Base-by-base conservation (phyloP, 805 yeast genomes). In the Candida ficus region DNA sequence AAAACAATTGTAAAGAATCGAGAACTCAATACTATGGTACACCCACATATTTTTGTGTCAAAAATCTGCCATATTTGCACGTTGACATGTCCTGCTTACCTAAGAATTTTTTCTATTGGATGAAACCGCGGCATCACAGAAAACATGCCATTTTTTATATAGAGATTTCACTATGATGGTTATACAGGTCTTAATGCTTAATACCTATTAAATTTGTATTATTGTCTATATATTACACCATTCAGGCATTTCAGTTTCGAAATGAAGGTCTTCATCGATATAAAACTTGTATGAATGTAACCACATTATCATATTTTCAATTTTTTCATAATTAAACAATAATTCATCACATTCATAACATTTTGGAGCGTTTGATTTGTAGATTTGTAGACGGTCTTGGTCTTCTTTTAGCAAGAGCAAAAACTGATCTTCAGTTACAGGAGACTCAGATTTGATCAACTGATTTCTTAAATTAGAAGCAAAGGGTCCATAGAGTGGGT, bases 401-500 rank as follows among this genome's bases (percentile, higher is more conserved):
- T 45, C 46, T 27, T 53, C 56, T 4, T 26, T 11, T 10, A 37
- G 26, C 26, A 53, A 37, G 17, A 33, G 33, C 1, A 44, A 31
- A 23, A 51, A 53, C 27, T 47, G 44, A 17, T 43, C 41, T 14
- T 37, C 19, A 2, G 48, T 38, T 6, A 50, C 33, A 2, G 25
- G 25, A 2, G 25, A 29, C 7, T 36, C 36, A 5, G 40, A 34
- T 18, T 40, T 38, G 13, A 45, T 46, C 35, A 48, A 26, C 18
- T 49, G 44, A 18, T 31, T 18, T 12, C 45, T 33, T 10, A 47
- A 25, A 8, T 29, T 17, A 2, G 48, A 39, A 3, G 37, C 19
- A 13, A 25, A 36, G 2, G 57, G 57, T 4, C 57, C 57, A 89
- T 10, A 90, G 65, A 56, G 33, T 0, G 97, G 97, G 60, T 91